These are phyloP conservation scores for Penicillium sp. DNA, from an alignment of 2,329 filamentous ascomycete species.

Conservation along the genomic window DNA sequence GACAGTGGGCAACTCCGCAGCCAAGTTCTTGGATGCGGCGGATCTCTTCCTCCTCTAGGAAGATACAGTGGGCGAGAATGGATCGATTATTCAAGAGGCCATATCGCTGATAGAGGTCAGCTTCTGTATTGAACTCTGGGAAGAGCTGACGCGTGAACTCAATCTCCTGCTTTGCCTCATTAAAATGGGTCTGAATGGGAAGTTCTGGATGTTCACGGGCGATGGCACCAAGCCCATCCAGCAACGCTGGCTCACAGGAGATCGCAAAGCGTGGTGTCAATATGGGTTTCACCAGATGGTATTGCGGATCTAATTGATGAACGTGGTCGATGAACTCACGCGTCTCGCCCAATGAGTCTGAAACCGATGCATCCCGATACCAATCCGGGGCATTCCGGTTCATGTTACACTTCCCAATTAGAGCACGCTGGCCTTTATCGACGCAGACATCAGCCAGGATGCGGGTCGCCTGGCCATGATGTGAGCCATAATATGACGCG, in stretches of 20 bases:
- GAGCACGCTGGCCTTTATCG: conserved; percentile 34
- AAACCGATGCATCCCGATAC: conserved; percentile 50
- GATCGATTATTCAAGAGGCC: conserved; percentile 55
- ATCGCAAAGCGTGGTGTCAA: conserved; percentile 63
- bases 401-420: conserved; percentile 42
- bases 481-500: conserved; percentile 38
- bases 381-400: conserved; percentile 49
- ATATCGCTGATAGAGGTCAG: conserved; percentile 58
- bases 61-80: conserved; percentile 67
- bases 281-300: conserved; percentile 49
- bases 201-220: conserved; percentile 50
- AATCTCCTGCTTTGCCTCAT: conserved; percentile 63
- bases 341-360: conserved; percentile 53
- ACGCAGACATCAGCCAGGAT: conserved; percentile 37
- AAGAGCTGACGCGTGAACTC: conserved; percentile 56
- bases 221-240: conserved; percentile 57
- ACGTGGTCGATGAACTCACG: conserved; percentile 53
- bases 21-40: conserved; percentile 45
- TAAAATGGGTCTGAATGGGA: conserved; percentile 66
- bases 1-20: conserved; percentile 65
- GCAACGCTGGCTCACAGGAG: conserved; percentile 56
- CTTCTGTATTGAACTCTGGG: conserved; percentile 57
- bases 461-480: conserved; percentile 31
- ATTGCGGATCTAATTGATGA: conserved; percentile 46
- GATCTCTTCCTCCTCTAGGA: conserved; percentile 59